These are phyloP conservation scores for Allium fistulosum DNA, from an alignment of 106 monocot genomes.

Conservation along the genomic window DNA sequence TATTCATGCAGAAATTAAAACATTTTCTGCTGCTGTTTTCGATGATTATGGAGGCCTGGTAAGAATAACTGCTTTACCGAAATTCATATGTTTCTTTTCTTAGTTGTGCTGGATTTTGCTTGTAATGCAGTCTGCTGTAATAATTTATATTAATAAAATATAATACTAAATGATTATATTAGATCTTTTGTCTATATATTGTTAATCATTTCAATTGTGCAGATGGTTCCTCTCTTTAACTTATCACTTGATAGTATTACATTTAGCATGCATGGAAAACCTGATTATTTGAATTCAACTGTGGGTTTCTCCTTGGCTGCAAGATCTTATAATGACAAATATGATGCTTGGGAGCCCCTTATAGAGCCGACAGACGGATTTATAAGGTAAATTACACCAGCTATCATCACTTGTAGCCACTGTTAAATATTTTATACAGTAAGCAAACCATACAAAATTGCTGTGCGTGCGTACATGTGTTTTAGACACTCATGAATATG, in stretches of 20 bases:
- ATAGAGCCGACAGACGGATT: slow-evolving; percentile 89
- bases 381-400: slow-evolving; percentile 42
- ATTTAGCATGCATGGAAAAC: slow-evolving; percentile 59
- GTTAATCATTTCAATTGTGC: slow-evolving; percentile 15
- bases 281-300: slow-evolving; percentile 62
- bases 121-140: too few relatives aligned
- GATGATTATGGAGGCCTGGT: slow-evolving; percentile 99
- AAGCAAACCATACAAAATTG: too few relatives aligned
- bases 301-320: slow-evolving; percentile 64
- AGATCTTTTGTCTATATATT: background rate
- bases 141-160: too few relatives aligned
- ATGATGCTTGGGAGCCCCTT: slow-evolving; percentile 96
- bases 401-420: too few relatives aligned
- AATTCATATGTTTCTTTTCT: background rate
- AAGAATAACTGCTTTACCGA: slow-evolving; percentile 9
- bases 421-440: too few relatives aligned
- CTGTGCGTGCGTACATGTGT: too few relatives aligned
- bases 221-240: slow-evolving; percentile 98
- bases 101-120: too few relatives aligned
- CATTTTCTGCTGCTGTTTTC: slow-evolving; percentile 79
- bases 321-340: slow-evolving; percentile 96
- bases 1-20: slow-evolving; percentile 73
- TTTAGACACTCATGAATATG: too few relatives aligned
- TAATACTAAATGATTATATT: too few relatives aligned
- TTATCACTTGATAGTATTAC: slow-evolving; percentile 51